Conservation (phyloP, 169 alveolate species). For the Cryptosporidium bovis region DNA sequence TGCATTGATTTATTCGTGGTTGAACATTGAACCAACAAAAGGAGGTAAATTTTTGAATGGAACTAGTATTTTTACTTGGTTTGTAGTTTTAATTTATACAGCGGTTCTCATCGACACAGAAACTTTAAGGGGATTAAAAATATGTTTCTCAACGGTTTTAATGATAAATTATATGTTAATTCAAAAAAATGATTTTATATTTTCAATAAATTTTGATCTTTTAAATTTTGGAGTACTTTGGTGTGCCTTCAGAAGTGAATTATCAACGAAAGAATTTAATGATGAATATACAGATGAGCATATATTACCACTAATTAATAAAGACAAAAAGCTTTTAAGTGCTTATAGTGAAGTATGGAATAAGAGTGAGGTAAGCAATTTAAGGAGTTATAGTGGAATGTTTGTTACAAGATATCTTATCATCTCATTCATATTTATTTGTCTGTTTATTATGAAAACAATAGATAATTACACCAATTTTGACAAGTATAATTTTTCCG, state of each 20-base stretch:
- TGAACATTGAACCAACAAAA: not conserved
- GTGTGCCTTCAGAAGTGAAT: constrained; percentile 12
- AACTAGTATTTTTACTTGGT: constrained; percentile 6
- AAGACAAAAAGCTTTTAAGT: not conserved
- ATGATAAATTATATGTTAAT: constrained; percentile 21
- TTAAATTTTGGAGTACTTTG: constrained; percentile 48
- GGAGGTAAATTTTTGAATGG: not conserved
- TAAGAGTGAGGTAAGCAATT: not conserved
- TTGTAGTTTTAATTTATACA: constrained; percentile 16
- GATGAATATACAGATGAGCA: constrained; percentile 26
- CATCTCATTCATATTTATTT: constrained; percentile 7
- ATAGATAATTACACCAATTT: constrained; percentile 38
- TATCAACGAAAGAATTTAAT: not conserved
- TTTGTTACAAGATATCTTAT: constrained; percentile 36
- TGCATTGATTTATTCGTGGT: constrained; percentile 9
- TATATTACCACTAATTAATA: constrained; percentile 38
- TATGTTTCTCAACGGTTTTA: constrained; percentile 18
- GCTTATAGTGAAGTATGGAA: constrained; percentile 31
- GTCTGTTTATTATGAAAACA: constrained; percentile 8
- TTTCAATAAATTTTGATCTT: constrained; percentile 33
- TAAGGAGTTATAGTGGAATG: constrained; percentile 21
- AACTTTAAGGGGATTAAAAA: constrained; percentile 14
- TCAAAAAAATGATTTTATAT: constrained; percentile 6
- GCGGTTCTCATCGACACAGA: constrained; percentile 21
- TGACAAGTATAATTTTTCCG: not conserved